Evolutionary conservation across 2,329 filamentous ascomycete genomes (phyloP), one percentile per base, ranked within the genome.

Genomic region (Aspergillus pseudoviridinutans): DNA sequence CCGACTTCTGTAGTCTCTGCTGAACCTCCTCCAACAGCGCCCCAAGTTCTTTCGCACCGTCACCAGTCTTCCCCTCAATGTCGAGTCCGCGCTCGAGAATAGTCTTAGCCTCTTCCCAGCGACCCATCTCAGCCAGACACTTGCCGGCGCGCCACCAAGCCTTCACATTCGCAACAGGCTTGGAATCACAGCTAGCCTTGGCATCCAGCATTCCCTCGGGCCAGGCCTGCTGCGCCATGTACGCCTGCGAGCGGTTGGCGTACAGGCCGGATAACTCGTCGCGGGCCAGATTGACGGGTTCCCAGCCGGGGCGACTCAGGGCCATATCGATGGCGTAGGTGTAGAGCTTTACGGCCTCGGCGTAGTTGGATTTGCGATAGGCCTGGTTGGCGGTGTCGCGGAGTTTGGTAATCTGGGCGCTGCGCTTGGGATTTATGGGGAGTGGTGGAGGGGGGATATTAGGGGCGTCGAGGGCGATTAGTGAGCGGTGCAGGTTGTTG

Each of bases 351-450:
- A 91, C 81, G 3, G 93, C 93, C 55, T 95, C 91, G 56, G 76
- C 76, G 77, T 89, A 86, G 65, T 86, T 83, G 66, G 83, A 83
- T 76, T 93, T 92, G 75, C 91, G 89, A 81, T 90, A 93, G 66
- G 90, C 86, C 58, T 79, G 79, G 80, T 96, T 96, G 68, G 91
- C 93, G 57, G 84, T 84, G 74, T 97, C 94, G 72, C 92, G 90
- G 64, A 97, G 87, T 79, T 97, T 97, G 76, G 82, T 85, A 76
- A 99, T 89, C 71, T 92, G 87, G 38, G 90, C 91, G 64, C 84
- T 87, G 70, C 93, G 91, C 79, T 97, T 96, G 53, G 91, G 92
- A 80, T 96, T 95, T 61, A 97, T 88, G 58, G 92, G 92, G 46
- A 96, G 83, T 0, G 94, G 94, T 0, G 93, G 89, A 4, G 92